Base-by-base conservation (phyloP, 164 flowering plant species). In the Amborella trichopoda region DNA sequence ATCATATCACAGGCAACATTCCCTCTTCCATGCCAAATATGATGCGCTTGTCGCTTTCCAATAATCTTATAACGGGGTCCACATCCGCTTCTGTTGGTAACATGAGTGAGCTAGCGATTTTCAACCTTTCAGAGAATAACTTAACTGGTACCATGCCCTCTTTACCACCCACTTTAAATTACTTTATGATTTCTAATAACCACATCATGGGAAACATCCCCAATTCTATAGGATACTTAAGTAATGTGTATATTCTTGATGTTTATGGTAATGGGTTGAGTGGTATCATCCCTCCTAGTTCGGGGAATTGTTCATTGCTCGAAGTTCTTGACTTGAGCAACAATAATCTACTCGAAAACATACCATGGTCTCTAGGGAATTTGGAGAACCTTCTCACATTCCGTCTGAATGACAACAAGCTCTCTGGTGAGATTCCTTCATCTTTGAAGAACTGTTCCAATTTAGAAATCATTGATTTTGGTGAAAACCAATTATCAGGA, bases 371-470 rank as follows among this genome's bases (percentile, higher is more conserved):
- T 58, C 76, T 89, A 62, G 94, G 86, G 20, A 80, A 74, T 13
- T 48, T 90, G 61, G 66, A 71, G 19, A 85, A 82, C 70, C 59
- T 85, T 75, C 83, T 75, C 46, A 24, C 85, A 54, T 65, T 90
- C 66, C 85, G 85, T 51, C 42, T 85, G 55, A 82, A 94, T 9
- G 63, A 64, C 48, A 90, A 90, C 54, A 50, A 59, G 38, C 58
- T 89, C 13, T 41, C 58, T 33, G 95, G 95, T 2, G 58, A 75
- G 14, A 45, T 85, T 22, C 97, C 97, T 0, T 33, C 81, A 17
- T 83, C 83, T 77, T 67, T 90, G 20, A 81, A 88, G 39, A 83
- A 85, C 60, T 80, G 85, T 94, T 88, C 78, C 44, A 85, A 82
- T 94, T 77, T 90, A 14, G 57, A 77, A 17, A 81, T 82, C 13